Evolutionary conservation across 345 rosid genomes (phyloP), one percentile per base, ranked within the genome.

Genomic region (Aquilaria malaccensis): DNA sequence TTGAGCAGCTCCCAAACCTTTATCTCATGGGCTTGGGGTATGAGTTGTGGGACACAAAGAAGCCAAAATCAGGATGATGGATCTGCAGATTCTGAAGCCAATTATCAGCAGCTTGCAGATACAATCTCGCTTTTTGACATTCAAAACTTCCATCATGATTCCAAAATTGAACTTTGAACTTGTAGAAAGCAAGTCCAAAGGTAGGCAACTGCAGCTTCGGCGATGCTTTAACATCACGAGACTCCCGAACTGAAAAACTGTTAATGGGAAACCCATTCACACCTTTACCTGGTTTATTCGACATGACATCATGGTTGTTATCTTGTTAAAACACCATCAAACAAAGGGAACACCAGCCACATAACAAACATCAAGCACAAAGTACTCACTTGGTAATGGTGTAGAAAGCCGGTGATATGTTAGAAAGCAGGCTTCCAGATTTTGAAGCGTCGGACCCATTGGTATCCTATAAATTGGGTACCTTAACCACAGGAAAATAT

Each of bases 381-480:
- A 65, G 61, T 45, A 68, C 9, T 52, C 79, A 85, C 90, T 71
- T 85, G 63, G 76, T 55, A 74, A 67, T 11, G 54, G 65, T 14
- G 91, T 79, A 4, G 97, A 83, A 55, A 91, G 75, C 49, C 65
- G 70, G 80, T 91, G 97, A 74, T 87, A 91, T 14, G 97, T 81
- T 71, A 91, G 60, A 69, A 91, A 91, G 59, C 87, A 85, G 53
- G 96, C 88, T 60, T 87, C 96, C 52, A 87, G 72, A 74, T 82
- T 84, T 72, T 85, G 91, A 66, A 88, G 72, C 0, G 91, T 78
- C 43, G 75, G 84, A 31, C 97, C 97, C 22, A 73, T 65, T 30
- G 89, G 97, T 81, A 87, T 91, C 70, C 97, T 81, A 67, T 91
- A 91, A 57, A 85, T 91, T 33, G 96, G 97, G 63, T 87, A 87